Evolutionary conservation across 192 early-diverging fungal genomes (phyloP).

Genomic region (Coemansia sp.): DNA sequence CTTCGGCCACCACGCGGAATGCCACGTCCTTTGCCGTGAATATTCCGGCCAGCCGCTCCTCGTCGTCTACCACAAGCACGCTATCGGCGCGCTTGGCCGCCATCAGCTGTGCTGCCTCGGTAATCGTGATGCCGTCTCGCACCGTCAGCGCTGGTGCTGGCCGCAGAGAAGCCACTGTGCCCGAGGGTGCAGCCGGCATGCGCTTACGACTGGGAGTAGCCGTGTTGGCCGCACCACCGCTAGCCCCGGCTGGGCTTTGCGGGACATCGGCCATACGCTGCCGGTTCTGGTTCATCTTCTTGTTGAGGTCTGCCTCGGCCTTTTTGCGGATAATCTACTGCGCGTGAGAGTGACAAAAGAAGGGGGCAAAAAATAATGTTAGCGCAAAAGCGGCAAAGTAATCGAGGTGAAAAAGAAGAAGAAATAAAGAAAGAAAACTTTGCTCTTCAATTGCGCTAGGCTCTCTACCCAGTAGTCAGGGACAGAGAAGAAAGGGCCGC

Average conservation of each 20-base stretch:
- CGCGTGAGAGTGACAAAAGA: background rate
- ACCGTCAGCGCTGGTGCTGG: conserved; percentile 88
- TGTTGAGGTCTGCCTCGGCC: conserved; percentile 72
- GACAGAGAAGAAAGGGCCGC: background rate
- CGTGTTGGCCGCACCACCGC: conserved; percentile 15
- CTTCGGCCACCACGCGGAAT: conserved; percentile 90
- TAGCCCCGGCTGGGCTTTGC: conserved; percentile 10
- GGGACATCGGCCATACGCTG: conserved; percentile 34
- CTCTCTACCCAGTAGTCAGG: background rate
- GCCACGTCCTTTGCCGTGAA: conserved; percentile 98
- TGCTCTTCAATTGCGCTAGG: background rate
- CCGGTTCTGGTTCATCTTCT: conserved; percentile 60
- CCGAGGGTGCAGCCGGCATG: conserved; percentile 38
- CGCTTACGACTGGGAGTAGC: conserved; percentile 38
- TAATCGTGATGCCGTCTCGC: conserved; percentile 73
- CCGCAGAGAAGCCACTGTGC: conserved; percentile 89
- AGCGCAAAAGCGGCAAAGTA: background rate
- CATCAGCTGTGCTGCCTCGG: conserved; percentile 92
- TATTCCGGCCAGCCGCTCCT: conserved; percentile 92
- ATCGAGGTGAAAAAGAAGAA: background rate
- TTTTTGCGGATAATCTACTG: conserved; percentile 74
- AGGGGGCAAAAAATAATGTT: conserved; percentile 4
- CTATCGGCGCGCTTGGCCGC: conserved; percentile 96
- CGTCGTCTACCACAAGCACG: conserved; percentile 92
- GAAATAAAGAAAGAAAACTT: background rate